Evolutionary conservation across 2,329 filamentous ascomycete species (phyloP).

Genomic region (Aspergillus hiratsukae): DNA sequence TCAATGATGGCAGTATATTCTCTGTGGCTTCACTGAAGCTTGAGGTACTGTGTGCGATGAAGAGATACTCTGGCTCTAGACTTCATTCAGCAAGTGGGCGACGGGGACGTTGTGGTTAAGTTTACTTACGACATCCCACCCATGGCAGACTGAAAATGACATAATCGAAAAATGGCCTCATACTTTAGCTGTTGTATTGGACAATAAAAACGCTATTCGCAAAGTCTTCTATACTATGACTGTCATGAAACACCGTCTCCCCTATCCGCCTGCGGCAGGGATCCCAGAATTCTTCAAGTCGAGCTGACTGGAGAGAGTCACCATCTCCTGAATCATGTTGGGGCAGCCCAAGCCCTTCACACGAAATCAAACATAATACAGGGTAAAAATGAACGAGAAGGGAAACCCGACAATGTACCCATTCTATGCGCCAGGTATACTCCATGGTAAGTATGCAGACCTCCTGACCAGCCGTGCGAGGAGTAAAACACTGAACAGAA

Average conservation of each 20-base stretch:
- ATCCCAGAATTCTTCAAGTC: background rate
- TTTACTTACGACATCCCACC: background rate
- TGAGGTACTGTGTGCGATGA: background rate
- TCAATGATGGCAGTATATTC: too few relatives aligned
- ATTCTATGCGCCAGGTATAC: constrained; percentile 20
- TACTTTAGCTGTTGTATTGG: background rate
- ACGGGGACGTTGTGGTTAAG: background rate
- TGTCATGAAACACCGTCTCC: background rate
- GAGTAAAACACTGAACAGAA: background rate
- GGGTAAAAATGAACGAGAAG: constrained; percentile 9
- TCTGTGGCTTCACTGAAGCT: too few relatives aligned
- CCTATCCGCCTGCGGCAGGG: constrained; percentile 15
- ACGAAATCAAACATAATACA: constrained; percentile 10
- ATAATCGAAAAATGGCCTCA: background rate
- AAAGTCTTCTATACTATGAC: constrained; percentile 1
- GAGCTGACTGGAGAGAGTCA: background rate
- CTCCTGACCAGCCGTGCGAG: background rate
- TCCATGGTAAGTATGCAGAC: constrained; percentile 5
- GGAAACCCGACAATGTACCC: constrained; percentile 8
- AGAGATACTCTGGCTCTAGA: background rate
- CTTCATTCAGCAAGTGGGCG: background rate
- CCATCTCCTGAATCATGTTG: background rate
- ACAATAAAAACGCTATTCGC: too few relatives aligned
- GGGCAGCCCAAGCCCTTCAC: background rate
- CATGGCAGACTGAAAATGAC: background rate